Evolutionary conservation across 2,329 filamentous ascomycete species (phyloP).

Genomic region (Pyrenochaeta sp.): DNA sequence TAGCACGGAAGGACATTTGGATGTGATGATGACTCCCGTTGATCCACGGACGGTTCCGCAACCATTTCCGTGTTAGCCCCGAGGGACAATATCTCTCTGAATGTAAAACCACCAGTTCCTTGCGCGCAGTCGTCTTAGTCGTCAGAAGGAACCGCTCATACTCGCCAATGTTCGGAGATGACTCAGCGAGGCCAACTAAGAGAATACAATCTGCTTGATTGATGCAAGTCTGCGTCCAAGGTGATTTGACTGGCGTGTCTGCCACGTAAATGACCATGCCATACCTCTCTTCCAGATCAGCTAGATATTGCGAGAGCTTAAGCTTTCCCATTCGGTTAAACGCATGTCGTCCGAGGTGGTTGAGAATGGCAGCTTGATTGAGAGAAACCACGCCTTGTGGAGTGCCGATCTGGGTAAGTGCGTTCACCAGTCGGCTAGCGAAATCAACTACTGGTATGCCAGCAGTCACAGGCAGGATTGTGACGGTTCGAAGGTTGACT

Average conservation of each 20-base stretch:
- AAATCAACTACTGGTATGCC: constrained; percentile 97
- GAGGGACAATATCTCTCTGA: constrained; percentile 85
- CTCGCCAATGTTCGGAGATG: constrained; percentile 89
- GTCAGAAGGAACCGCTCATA: constrained; percentile 96
- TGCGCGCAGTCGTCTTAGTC: constrained; percentile 92
- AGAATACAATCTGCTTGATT: constrained; percentile 96
- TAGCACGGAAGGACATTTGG: constrained; percentile 87
- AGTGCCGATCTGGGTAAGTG: constrained; percentile 86
- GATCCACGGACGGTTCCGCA: constrained; percentile 92
- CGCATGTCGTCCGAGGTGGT: constrained; percentile 92
- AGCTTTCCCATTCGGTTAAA: constrained; percentile 98
- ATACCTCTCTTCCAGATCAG: constrained; percentile 96
- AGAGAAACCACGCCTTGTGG: constrained; percentile 89
- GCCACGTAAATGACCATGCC: constrained; percentile 95
- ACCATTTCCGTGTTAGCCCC: constrained; percentile 86
- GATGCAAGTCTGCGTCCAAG: constrained; percentile 98
- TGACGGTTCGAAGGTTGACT: constrained; percentile 90
- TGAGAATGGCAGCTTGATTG: constrained; percentile 92
- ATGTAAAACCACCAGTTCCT: constrained; percentile 89
- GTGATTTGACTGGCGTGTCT: constrained; percentile 95
- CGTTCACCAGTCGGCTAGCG: constrained; percentile 85
- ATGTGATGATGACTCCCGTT: constrained; percentile 98
- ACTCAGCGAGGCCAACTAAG: constrained; percentile 88
- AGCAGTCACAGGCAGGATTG: constrained; percentile 86
- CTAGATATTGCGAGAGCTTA: constrained; percentile 93